A percentile compares a stretch with the other conserved stretches of the same genome.
These are phyloP conservation scores for Lolium perenne DNA, from an alignment of 176 grass and related monocot species.

Conservation along the genomic window DNA sequence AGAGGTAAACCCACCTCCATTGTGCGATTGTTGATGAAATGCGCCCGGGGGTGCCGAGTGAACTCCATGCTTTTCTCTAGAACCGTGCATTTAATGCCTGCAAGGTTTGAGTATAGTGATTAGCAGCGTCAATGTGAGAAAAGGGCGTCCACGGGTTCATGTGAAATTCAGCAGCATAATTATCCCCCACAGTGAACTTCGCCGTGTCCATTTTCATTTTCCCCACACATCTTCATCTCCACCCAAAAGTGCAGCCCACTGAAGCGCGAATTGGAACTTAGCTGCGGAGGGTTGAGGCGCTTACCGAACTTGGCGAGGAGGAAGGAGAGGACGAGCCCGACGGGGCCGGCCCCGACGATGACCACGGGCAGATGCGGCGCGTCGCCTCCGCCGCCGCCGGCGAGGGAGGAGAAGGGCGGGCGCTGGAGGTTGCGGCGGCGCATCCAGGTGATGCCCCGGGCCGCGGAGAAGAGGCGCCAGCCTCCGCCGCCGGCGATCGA, in stretches of 20 bases:
- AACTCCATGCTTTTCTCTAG: constrained; percentile 72
- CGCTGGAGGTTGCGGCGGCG: neutral
- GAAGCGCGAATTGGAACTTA: neutral
- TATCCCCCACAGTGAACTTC: neutral
- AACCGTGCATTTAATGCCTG: constrained; percentile 76
- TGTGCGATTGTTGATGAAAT: constrained; percentile 96
- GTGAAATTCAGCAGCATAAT: neutral
- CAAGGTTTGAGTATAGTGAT: constrained; percentile 17
- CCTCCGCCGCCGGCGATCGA: constrained; percentile 38
- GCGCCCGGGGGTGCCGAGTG: constrained; percentile 80
- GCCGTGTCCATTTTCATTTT: neutral
- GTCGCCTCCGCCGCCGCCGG: constrained; percentile 13
- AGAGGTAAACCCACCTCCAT: constrained; percentile 78
- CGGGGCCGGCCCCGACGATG: constrained; percentile 90
- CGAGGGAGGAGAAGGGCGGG: constrained; percentile 37
- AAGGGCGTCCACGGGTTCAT: neutral
- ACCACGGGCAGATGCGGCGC: constrained; percentile 73
- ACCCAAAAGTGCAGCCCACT: neutral
- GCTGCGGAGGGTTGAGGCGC: neutral
- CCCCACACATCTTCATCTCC: neutral
- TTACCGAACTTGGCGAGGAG: constrained; percentile 93
- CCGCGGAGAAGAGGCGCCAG: constrained; percentile 26
- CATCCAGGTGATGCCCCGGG: neutral
- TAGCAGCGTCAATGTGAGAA: neutral
- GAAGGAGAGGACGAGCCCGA: constrained; percentile 89